phyloP scores from a whole-genome alignment of 305 asterid genomes.

The Euphrasia arctica region DNA sequence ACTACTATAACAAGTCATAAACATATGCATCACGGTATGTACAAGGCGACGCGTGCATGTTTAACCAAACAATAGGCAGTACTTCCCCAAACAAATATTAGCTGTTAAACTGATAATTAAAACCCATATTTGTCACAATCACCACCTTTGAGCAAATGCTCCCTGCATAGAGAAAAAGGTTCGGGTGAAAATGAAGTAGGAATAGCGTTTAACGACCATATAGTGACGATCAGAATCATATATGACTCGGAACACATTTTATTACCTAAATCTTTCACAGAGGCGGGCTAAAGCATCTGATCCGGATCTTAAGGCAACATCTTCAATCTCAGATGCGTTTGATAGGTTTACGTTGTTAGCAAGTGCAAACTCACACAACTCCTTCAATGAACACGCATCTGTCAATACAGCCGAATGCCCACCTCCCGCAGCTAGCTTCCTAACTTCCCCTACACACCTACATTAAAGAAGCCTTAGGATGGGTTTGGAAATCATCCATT shows the following conservation, averaged over 20 bases:
- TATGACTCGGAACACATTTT: background rate
- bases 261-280: conserved; percentile 79
- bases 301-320: conserved; percentile 81
- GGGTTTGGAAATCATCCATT: background rate
- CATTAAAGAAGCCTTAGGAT: conserved; percentile 10
- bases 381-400: conserved; percentile 98
- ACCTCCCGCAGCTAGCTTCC: conserved; percentile 93
- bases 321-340: conserved; percentile 72
- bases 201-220: background rate
- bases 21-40: too few relatives aligned
- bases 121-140: conserved; percentile 34
- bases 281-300: conserved; percentile 89
- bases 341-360: conserved; percentile 62
- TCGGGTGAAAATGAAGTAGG: background rate
- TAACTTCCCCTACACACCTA: conserved; percentile 93
- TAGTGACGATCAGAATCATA: background rate
- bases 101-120: conserved; percentile 22
- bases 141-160: conserved; percentile 50
- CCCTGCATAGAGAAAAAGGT: conserved; percentile 43
- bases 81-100: too few relatives aligned
- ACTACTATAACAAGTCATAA: too few relatives aligned
- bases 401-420: conserved; percentile 97
- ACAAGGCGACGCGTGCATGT: too few relatives aligned
- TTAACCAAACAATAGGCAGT: too few relatives aligned
- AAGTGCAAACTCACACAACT: conserved; percentile 82